Base-by-base conservation (phyloP, 73 alveolate genomes). In the Tetrahymena malaccensis region DNA sequence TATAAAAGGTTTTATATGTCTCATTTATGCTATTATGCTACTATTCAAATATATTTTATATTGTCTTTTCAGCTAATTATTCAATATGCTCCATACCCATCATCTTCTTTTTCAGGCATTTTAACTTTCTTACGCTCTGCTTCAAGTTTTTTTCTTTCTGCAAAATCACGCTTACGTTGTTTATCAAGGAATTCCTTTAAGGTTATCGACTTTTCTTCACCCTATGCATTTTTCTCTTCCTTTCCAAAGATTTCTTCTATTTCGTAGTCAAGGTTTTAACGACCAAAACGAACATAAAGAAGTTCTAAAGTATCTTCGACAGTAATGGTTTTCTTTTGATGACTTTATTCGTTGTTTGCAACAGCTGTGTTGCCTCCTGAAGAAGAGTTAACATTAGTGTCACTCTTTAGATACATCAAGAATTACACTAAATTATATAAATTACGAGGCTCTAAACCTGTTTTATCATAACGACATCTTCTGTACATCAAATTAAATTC, bases 291-390 rank as follows among this genome's bases (percentile, higher is more conserved):
- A 27, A 97, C 98, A 70, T 96, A 95, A 89, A 97, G 94, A 35
- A 97, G 95, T 97, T 97, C 98, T 31, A 97, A 93, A 27, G 98
- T 97, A 94, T 97, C 98, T 95, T 97, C 98, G 38, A 96, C 98
- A 93, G 97, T 97, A 55, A 97, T 97, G 58, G 96, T 93, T 50
- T 96, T 95, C 96, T 97, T 96, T 94, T 97, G 85, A 35, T 97
- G 94, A 95, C 96, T 96, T 94, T 94, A 94, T 94, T 94, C 89
- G 37, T 70, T 70, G 22, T 70, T 70, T 7, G 89, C 22, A 70
- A 70, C 89, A 7, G 89, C 37, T 19, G 89, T 70, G 37, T 70
- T 70, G 2, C 43, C 89, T 27, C 89, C 89, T 27, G 89, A 70
- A 8, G 89, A 70, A n/a, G 89, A 70, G 21, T 70, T 70, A 27